Evolutionary conservation across 495 filamentous ascomycete genomes (phyloP), one percentile per base, ranked within the genome.

Genomic region (Niebla homalea): DNA sequence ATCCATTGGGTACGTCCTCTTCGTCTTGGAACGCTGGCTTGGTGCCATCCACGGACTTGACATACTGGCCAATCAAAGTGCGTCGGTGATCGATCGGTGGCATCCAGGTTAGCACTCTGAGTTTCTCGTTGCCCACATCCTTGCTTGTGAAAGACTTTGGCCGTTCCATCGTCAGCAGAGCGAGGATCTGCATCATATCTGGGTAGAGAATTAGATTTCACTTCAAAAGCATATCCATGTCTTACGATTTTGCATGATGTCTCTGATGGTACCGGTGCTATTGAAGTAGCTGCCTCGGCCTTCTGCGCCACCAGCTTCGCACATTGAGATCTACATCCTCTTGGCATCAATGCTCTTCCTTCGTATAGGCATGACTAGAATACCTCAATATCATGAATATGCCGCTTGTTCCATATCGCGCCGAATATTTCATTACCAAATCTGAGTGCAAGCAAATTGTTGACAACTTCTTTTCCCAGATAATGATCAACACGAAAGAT

Each of bases 401-500:
- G 90, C 64, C 92, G 86, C 47, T 89, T 80, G 72, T 96, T 96
- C 92, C 92, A 98, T 46, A 90, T 94, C 46, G 92, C 89, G 49
- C 88, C 87, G 58, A 98, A 93, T 75, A 98, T 96, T 61, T 94
- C 88, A 69, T 98, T 98, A 54, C 92, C 92, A 66, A 98, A 98
- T 57, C 93, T 79, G 50, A 98, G 79, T 55, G 96, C 94, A 47
- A 98, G 77, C 60, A 98, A 89, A 65, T 97, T 98, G 78, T 98
- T 98, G 52, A 98, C 92, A 88, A 98, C 97, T 73, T 98, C 92
- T 77, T 98, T 98, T 57, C 92, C 92, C 37, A 98, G 79, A 64
- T 98, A 98, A 70, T 98, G 92, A 67, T 98, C 92, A 60, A 98
- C 97, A 60, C 92, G 89, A 79, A 93, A 98, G 56, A 97, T 85